A percentile compares a stretch with the other conserved stretches of the same genome.
These are phyloP conservation scores for Ceratocystis albifundus DNA, from an alignment of 2,329 filamentous ascomycete genomes.

Conservation along the genomic window DNA sequence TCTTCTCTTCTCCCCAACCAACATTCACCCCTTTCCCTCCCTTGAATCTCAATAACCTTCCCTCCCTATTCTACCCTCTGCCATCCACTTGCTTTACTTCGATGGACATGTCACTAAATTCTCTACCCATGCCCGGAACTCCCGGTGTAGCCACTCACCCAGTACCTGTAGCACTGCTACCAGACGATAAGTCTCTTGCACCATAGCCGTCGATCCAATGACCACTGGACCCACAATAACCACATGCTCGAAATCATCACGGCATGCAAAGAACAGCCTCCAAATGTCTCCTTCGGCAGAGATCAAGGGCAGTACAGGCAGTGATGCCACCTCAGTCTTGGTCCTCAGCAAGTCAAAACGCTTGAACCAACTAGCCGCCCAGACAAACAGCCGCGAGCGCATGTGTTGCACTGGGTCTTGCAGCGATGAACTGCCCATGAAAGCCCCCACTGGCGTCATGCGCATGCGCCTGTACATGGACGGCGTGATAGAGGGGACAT, in stretches of 20 bases:
- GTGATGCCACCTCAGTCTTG: background rate
- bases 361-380: slow-evolving; percentile 22
- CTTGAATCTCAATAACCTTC: background rate
- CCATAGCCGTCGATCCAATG: slow-evolving; percentile 21
- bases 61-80: background rate
- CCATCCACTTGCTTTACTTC: background rate
- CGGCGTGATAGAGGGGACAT: slow-evolving; percentile 14
- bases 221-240: slow-evolving; percentile 18
- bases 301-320: slow-evolving; percentile 20
- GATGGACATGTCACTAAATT: background rate
- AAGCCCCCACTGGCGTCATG: slow-evolving; percentile 14
- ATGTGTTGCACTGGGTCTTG: slow-evolving; percentile 11
- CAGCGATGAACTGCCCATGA: slow-evolving; percentile 16
- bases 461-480: slow-evolving; percentile 19
- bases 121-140: slow-evolving; percentile 15
- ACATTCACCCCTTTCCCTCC: background rate
- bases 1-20: background rate
- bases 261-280: slow-evolving; percentile 21
- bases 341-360: slow-evolving; percentile 17
- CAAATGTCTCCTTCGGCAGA: slow-evolving; percentile 19
- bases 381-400: slow-evolving; percentile 17
- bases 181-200: slow-evolving; percentile 17
- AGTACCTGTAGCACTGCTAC: slow-evolving; percentile 16
- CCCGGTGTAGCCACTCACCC: slow-evolving; percentile 14
- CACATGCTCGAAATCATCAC: slow-evolving; percentile 6